phyloP scores from a whole-genome alignment of 169 alveolate genomes.

The Prorocentrum cordatum region DNA sequence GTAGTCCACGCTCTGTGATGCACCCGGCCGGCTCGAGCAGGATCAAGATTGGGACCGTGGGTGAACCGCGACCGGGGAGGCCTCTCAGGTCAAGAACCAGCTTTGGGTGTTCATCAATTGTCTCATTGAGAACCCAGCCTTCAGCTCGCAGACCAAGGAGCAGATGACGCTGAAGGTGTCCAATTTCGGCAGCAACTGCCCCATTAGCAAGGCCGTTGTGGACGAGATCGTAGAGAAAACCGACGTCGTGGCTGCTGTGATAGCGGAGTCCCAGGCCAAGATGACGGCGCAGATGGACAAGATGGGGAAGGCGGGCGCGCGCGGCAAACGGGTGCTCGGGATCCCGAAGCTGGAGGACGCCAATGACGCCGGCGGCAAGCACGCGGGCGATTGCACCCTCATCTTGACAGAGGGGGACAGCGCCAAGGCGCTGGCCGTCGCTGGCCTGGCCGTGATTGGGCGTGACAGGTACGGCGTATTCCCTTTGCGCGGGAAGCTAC shows the following conservation, averaged over 20 bases:
- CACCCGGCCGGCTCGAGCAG: no score
- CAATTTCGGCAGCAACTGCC: neutral
- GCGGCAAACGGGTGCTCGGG: constrained; percentile 78
- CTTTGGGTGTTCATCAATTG: constrained; percentile 91
- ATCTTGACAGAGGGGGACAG: constrained; percentile 99
- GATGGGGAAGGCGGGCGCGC: neutral
- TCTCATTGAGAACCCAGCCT: constrained; percentile 93
- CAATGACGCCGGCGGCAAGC: constrained; percentile 90
- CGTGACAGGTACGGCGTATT: constrained; percentile 96
- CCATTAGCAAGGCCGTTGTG: neutral
- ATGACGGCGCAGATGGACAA: constrained; percentile 35
- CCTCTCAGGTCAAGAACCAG: constrained; percentile 77
- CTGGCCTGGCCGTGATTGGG: constrained; percentile 96
- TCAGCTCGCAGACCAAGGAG: constrained; percentile 97
- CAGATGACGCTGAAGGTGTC: constrained; percentile 87
- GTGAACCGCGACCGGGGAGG: no score
- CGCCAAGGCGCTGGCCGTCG: constrained; percentile 96
- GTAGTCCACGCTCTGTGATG: no score
- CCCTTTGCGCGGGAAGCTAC: constrained; percentile 94
- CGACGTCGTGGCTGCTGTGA: constrained; percentile 33
- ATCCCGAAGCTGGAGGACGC: constrained; percentile 98
- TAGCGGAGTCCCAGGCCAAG: constrained; percentile 32
- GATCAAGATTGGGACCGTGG: no score
- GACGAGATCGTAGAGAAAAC: constrained; percentile 6
- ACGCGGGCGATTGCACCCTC: constrained; percentile 88